A percentile compares a stretch with the other conserved stretches of the same genome.
Conservation (phyloP, 164 flowering plant genomes). For the Stephania cephalantha region DNA sequence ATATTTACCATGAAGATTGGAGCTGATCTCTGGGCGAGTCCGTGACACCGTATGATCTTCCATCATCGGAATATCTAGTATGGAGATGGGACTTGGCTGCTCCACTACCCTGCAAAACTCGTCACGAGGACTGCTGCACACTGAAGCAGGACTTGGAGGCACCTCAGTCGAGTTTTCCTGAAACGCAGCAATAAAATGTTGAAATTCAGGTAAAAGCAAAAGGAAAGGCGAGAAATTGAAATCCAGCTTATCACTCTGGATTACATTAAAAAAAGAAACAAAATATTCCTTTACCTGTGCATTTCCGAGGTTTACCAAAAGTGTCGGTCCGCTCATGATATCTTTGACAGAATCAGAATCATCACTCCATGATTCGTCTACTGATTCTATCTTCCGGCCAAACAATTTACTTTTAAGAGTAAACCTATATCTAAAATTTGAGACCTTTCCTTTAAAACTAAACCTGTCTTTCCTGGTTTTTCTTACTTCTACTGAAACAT, state of each 20-base stretch:
- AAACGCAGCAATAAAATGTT: constrained; percentile 6
- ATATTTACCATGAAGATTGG: constrained; percentile 58
- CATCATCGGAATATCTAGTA: constrained; percentile 44
- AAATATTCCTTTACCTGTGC: constrained; percentile 42
- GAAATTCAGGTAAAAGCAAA: not conserved
- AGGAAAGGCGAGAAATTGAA: not conserved
- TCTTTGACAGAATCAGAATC: constrained; percentile 34
- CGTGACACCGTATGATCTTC: constrained; percentile 44
- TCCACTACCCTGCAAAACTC: constrained; percentile 49
- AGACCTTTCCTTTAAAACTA: constrained; percentile 65
- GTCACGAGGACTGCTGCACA: constrained; percentile 70
- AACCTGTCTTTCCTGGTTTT: constrained; percentile 58
- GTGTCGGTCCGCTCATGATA: constrained; percentile 47
- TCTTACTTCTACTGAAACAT: constrained; percentile 32
- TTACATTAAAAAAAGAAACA: constrained; percentile 2
- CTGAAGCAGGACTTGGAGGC: constrained; percentile 97
- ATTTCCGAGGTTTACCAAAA: constrained; percentile 35
- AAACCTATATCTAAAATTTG: constrained; percentile 55
- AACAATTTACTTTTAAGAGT: constrained; percentile 59
- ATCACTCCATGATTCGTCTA: constrained; percentile 24
- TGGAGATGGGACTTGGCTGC: constrained; percentile 49
- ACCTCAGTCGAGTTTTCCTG: constrained; percentile 95
- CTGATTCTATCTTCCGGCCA: constrained; percentile 57
- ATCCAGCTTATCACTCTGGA: not conserved
- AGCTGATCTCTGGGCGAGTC: constrained; percentile 70